phyloP scores from a whole-genome alignment of 306 rosid species.

The Cicer pinnatifidum region DNA sequence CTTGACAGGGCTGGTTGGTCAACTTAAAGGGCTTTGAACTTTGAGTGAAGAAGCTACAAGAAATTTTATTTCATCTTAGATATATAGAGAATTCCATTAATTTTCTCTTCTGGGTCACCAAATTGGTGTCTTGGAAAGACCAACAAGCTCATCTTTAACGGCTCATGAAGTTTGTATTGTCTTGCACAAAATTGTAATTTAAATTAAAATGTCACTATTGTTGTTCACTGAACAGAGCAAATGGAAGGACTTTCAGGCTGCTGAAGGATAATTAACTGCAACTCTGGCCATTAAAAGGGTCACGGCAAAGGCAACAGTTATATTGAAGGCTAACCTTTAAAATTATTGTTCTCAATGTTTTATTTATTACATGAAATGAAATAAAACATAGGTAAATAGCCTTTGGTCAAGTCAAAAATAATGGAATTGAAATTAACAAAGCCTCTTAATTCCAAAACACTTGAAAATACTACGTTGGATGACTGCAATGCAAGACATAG shows the following conservation, averaged over 20 bases:
- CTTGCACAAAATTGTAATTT: slow-evolving; percentile 44
- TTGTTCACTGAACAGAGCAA: slow-evolving; percentile 25
- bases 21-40: slow-evolving; percentile 88
- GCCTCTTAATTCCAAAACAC: not conserved
- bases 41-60: slow-evolving; percentile 41
- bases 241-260: slow-evolving; percentile 15
- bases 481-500: not conserved
- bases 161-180: slow-evolving; percentile 36
- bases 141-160: slow-evolving; percentile 22
- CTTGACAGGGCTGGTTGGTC: slow-evolving; percentile 68
- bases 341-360: not conserved
- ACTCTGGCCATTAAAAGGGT: slow-evolving; percentile 2
- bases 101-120: slow-evolving; percentile 36
- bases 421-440: not conserved
- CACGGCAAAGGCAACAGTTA: not conserved
- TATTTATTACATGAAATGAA: not conserved
- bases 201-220: slow-evolving; percentile 31
- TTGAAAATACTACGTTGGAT: not conserved
- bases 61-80: slow-evolving; percentile 29
- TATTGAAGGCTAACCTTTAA: not conserved
- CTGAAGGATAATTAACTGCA: slow-evolving; percentile 1
- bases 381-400: not conserved
- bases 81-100: slow-evolving; percentile 34
- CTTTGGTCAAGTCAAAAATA: not conserved
- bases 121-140: slow-evolving; percentile 30